A percentile compares a stretch with the other conserved stretches of the same genome.
These are phyloP conservation scores for Evernia prunastri DNA, from an alignment of 495 filamentous ascomycete species.

Conservation along the genomic window DNA sequence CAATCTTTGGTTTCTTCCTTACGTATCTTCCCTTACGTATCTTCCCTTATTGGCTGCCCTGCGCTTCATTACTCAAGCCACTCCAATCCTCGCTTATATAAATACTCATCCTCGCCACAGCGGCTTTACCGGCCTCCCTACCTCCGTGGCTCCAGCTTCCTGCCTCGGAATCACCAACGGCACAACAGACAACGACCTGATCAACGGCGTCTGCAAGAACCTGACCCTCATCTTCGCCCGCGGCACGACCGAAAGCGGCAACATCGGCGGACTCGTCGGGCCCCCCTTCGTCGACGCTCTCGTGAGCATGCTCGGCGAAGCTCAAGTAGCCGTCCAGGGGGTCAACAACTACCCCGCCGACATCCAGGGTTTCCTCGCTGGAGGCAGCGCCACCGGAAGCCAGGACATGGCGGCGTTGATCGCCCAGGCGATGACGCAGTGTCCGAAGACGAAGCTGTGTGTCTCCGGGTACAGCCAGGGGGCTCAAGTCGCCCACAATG, in stretches of 20 bases:
- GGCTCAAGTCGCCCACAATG: constrained; percentile 32
- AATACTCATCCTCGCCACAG: neutral
- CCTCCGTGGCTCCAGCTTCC: constrained; percentile 8
- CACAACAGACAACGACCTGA: constrained; percentile 33
- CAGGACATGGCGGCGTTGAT: constrained; percentile 27
- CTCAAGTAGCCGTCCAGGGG: constrained; percentile 36
- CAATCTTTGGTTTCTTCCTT: neutral
- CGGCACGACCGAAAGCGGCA: constrained; percentile 46
- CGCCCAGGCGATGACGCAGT: constrained; percentile 17
- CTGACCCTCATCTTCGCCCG: constrained; percentile 55
- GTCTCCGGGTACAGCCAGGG: constrained; percentile 31
- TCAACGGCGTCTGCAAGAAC: constrained; percentile 33
- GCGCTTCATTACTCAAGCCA: neutral
- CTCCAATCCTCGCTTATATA: neutral
- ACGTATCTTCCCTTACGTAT: too few species aligned
- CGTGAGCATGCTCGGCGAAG: constrained; percentile 24
- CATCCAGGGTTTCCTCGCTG: constrained; percentile 31
- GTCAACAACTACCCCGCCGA: constrained; percentile 35
- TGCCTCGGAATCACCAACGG: neutral
- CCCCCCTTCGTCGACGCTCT: constrained; percentile 32
- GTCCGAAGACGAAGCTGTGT: constrained; percentile 30
- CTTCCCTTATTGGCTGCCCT: neutral
- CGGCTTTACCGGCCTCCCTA: constrained; percentile 15
- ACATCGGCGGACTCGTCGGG: constrained; percentile 32
- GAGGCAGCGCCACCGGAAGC: constrained; percentile 30